Percentiles rank a stretch among this genome's conserved stretches.
These are phyloP conservation scores for Rhodotorula graminis DNA, from an alignment of 768 basidiomycete species.

Conservation along the genomic window DNA sequence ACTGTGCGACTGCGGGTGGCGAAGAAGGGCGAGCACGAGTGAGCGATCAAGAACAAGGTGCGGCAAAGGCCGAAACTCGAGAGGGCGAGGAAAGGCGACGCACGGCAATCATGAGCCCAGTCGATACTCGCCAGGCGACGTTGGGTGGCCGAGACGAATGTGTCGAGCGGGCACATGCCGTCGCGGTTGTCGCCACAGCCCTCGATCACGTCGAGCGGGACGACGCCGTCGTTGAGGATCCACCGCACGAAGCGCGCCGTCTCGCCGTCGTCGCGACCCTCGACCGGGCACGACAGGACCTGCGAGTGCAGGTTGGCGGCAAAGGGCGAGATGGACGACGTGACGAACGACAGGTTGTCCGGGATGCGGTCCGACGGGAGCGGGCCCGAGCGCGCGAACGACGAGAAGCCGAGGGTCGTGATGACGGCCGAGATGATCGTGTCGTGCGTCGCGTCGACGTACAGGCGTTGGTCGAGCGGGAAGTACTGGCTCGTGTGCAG, in stretches of 20 bases:
- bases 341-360: conserved; percentile 57
- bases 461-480: conserved; percentile 46
- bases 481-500: conserved; percentile 53
- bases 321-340: conserved; percentile 76
- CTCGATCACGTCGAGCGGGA: conserved; percentile 68
- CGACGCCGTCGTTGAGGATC: conserved; percentile 81
- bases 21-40: not conserved
- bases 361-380: conserved; percentile 47
- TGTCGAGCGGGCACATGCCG: conserved; percentile 69
- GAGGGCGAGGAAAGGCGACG: not conserved
- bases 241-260: conserved; percentile 61
- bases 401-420: conserved; percentile 47
- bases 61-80: not conserved
- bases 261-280: not conserved
- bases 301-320: conserved; percentile 67
- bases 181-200: conserved; percentile 68
- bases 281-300: conserved; percentile 58
- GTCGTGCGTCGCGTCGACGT: conserved; percentile 51
- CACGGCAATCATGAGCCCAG: conserved; percentile 66
- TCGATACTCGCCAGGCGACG: conserved; percentile 63
- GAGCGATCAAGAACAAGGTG: not conserved
- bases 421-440: conserved; percentile 43
- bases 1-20: conserved; percentile 14
- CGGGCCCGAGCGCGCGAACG: conserved; percentile 44
- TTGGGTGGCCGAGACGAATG: conserved; percentile 67